Evolutionary conservation across 345 rosid genomes (phyloP).

Genomic region (Pelargonium nanum): DNA sequence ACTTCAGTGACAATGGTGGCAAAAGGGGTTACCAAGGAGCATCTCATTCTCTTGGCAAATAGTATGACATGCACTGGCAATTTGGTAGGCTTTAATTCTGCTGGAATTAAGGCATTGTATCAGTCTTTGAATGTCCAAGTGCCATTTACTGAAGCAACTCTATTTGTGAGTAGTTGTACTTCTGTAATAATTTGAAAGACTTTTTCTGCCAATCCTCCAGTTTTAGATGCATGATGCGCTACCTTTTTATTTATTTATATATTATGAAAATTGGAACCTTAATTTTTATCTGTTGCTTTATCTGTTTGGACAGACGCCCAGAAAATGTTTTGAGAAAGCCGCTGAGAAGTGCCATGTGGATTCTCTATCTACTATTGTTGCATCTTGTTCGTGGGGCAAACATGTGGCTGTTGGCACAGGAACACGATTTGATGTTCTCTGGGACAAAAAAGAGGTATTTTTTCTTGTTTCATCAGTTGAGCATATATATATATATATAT

Average conservation of each 20-base stretch:
- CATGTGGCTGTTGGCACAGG: slow-evolving; percentile 91
- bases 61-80: slow-evolving; percentile 86
- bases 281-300: background rate
- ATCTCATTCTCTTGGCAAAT: slow-evolving; percentile 70
- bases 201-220: background rate
- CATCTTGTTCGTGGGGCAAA: slow-evolving; percentile 95
- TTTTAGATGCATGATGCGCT: too few relatives aligned
- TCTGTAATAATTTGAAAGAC: background rate
- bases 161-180: slow-evolving; percentile 41
- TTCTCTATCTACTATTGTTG: slow-evolving; percentile 68
- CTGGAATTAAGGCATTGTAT: slow-evolving; percentile 68
- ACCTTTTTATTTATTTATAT: background rate
- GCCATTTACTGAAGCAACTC: slow-evolving; percentile 92
- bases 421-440: slow-evolving; percentile 67
- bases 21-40: slow-evolving; percentile 80
- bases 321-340: slow-evolving; percentile 84
- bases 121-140: slow-evolving; percentile 71
- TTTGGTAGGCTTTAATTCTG: slow-evolving; percentile 80
- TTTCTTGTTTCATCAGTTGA: slow-evolving; percentile 1
- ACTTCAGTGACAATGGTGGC: slow-evolving; percentile 72
- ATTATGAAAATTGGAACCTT: too few relatives aligned
- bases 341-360: slow-evolving; percentile 77
- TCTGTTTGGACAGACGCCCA: slow-evolving; percentile 49
- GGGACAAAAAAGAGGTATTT: slow-evolving; percentile 49
- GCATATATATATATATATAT: background rate